Evolutionary conservation across 208 protist species (phyloP).

Genomic region (Leishmania lainsoni): DNA sequence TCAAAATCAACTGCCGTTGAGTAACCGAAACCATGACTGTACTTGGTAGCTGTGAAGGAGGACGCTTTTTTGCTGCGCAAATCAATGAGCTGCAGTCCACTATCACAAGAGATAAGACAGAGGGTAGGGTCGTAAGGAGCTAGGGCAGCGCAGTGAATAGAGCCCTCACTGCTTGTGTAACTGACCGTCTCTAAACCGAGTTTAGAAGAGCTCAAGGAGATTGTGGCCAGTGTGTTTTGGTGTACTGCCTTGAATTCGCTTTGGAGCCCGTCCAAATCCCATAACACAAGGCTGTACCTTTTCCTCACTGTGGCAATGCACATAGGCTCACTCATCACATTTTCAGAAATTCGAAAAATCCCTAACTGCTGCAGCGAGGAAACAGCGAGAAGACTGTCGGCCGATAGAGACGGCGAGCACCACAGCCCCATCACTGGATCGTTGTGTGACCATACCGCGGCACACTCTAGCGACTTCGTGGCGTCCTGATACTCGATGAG

Average conservation of each 20-base stretch:
- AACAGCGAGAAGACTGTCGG: slow-evolving; percentile 51
- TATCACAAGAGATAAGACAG: slow-evolving; percentile 50
- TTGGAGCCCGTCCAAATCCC: slow-evolving; percentile 86
- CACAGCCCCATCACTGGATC: slow-evolving; percentile 65
- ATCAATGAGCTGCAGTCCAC: slow-evolving; percentile 64
- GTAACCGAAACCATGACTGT: slow-evolving; percentile 63
- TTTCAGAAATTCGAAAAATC: slow-evolving; percentile 50
- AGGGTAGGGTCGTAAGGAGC: slow-evolving; percentile 80
- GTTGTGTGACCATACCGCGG: slow-evolving; percentile 58
- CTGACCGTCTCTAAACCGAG: slow-evolving; percentile 39
- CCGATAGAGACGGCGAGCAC: slow-evolving; percentile 59
- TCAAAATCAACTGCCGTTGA: slow-evolving; percentile 70
- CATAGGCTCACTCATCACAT: slow-evolving; percentile 45
- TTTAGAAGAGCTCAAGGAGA: slow-evolving; percentile 42
- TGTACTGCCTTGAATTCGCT: slow-evolving; percentile 45
- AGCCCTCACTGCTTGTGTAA: slow-evolving; percentile 26
- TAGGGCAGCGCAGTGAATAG: slow-evolving; percentile 46
- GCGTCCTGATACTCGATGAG: slow-evolving; percentile 78
- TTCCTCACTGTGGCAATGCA: slow-evolving; percentile 30
- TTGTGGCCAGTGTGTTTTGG: slow-evolving; percentile 33
- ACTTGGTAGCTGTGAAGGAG: slow-evolving; percentile 22
- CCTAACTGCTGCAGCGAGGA: slow-evolving; percentile 19
- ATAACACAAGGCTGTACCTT: slow-evolving; percentile 51
- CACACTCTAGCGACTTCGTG: slow-evolving; percentile 61
- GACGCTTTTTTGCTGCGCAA: slow-evolving; percentile 52